Evolutionary conservation across 495 filamentous ascomycete species (phyloP), one percentile per base, ranked within the genome.

Genomic region (Bacidia rubella): DNA sequence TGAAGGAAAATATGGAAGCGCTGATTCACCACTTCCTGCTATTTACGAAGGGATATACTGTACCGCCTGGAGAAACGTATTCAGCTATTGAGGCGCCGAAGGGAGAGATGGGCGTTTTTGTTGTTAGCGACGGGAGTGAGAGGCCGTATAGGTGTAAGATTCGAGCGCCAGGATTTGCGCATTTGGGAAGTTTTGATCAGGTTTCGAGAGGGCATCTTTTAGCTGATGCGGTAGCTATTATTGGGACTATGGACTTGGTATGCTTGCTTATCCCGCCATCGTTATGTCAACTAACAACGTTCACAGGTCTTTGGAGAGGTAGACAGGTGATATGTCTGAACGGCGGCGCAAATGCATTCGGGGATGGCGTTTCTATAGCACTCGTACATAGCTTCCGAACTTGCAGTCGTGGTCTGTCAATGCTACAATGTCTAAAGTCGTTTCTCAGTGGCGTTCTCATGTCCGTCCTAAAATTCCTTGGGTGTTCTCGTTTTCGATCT

Each of bases 1-100:
- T 99, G 92, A 99, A 99, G 77, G 92, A 99, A 77, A 85, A 99
- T 71, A 99, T 99, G 93, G 92, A 99, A 69, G 90, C 92, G 20
- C 76, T 99, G 12, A 99, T 99, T 66, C 92, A 99, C 70, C 92
- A 99, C 75, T 99, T 99, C 77, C 72, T 99, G 46, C 79, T 99
- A 27, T 99, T 89, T 72, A 95, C 88, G 64, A 99, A 97, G 75
- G 92, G 92, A 52, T 99, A 97, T 68, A 78, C 85, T 39, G 92
- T 99, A 9, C 92, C 92, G n/a, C 92, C 92, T 1, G 92, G 92
- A 43, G 92, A 99, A 75, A 99, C 92, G 10, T 99, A 99, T 72
- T 86, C 80, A 9, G 90, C 85, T 26, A 99, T 99, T 59, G 92
- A 99, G 73, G 92, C 92, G 20, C 92, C 92, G 51, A 99, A 99